Conservation (phyloP, 2,329 filamentous ascomycete species). For the Rhinocladiella similis region DNA sequence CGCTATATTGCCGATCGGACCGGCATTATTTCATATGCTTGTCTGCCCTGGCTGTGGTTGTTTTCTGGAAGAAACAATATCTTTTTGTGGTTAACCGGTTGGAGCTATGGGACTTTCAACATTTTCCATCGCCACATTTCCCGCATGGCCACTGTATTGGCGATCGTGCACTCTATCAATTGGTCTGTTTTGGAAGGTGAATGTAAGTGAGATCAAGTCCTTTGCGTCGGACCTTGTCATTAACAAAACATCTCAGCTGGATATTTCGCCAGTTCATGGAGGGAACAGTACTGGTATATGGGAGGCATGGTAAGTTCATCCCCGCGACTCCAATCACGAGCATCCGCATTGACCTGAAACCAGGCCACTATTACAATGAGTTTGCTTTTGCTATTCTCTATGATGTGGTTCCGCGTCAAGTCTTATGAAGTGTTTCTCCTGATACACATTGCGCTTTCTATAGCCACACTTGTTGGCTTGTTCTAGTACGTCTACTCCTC, state of each 20-base stretch:
- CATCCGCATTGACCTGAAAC: background rate
- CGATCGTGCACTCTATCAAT: conserved; percentile 60
- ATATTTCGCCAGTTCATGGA: conserved; percentile 21
- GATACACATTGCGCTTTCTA: conserved; percentile 39
- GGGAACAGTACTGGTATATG: conserved; percentile 41
- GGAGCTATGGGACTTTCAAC: conserved; percentile 67
- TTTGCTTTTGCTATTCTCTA: conserved; percentile 43
- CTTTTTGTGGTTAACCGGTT: conserved; percentile 66
- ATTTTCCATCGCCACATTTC: conserved; percentile 68
- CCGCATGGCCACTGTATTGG: conserved; percentile 60
- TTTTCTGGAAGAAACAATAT: conserved; percentile 68
- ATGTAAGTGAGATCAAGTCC: background rate
- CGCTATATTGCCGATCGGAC: conserved; percentile 64
- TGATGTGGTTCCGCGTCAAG: conserved; percentile 45
- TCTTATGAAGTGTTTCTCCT: conserved; percentile 46
- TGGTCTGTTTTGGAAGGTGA: conserved; percentile 47
- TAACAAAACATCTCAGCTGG: background rate
- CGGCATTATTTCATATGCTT: conserved; percentile 62
- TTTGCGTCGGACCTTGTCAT: no score
- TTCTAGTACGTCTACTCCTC: conserved; percentile 44
- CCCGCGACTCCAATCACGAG: no score
- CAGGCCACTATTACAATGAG: conserved; percentile 36
- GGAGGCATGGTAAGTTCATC: conserved; percentile 34
- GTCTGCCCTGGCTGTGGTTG: conserved; percentile 64
- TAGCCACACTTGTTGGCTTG: conserved; percentile 44